Evolutionary conservation across 257 asterid genomes (phyloP).

Genomic region (Capsicum chinense): DNA sequence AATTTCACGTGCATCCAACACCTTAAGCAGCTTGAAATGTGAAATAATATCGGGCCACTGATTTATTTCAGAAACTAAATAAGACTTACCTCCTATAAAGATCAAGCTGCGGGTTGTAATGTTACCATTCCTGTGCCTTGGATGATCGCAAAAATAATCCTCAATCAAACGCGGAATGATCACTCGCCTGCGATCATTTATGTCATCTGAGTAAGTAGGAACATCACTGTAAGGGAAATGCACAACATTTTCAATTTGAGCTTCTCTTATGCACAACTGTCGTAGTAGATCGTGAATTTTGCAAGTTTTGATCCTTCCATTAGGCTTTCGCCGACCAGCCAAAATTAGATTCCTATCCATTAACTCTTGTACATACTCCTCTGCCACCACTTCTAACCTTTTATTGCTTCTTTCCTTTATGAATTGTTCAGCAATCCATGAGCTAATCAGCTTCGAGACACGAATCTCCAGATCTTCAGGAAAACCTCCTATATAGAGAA

Average conservation of each 20-base stretch:
- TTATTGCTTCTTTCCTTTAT: neutral
- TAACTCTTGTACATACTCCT: conserved; percentile 27
- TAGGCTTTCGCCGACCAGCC: neutral
- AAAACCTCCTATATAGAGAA: conserved; percentile 32
- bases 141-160: neutral
- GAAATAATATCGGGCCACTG: neutral
- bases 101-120: neutral
- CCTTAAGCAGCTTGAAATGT: neutral
- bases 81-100: neutral
- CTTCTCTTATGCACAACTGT: conserved; percentile 29
- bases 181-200: neutral
- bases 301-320: conserved; percentile 26
- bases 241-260: conserved; percentile 10
- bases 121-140: neutral
- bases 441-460: neutral
- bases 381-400: conserved; percentile 18
- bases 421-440: conserved; percentile 37
- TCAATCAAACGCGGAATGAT: neutral
- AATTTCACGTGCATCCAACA: neutral
- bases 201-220: neutral
- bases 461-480: conserved; percentile 16
- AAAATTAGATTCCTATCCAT: conserved; percentile 29
- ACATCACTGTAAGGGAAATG: neutral
- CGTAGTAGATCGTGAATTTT: conserved; percentile 32
- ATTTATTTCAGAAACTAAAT: neutral